These are phyloP conservation scores for Didymella pinodella DNA, from an alignment of 2,329 filamentous ascomycete species.

Conservation along the genomic window DNA sequence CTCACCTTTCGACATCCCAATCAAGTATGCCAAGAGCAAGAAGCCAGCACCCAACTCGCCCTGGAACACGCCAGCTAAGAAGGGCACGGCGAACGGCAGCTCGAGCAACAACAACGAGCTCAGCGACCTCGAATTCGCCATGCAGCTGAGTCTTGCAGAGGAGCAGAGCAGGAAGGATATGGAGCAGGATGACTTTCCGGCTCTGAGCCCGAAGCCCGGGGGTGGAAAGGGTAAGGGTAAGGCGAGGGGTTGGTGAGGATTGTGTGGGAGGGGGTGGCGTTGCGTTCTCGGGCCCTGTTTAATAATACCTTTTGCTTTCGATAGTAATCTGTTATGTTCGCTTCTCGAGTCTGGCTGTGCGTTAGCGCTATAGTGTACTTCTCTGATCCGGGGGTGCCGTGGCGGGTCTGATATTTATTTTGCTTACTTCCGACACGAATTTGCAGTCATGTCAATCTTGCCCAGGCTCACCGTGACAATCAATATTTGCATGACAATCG, in stretches of 20 bases:
- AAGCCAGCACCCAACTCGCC: constrained; percentile 34
- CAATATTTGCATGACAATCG: too few relatives aligned
- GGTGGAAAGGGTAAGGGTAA: constrained; percentile 43
- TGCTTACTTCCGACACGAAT: too few relatives aligned
- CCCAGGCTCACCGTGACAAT: too few relatives aligned
- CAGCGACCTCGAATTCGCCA: constrained; percentile 67
- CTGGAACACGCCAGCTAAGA: constrained; percentile 38
- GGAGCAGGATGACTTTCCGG: constrained; percentile 41
- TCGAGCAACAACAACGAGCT: constrained; percentile 55
- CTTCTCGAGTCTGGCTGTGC: neutral
- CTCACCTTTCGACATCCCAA: constrained; percentile 54
- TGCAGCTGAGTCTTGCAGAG: constrained; percentile 69
- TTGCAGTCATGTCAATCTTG: too few relatives aligned
- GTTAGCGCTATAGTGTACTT: too few relatives aligned
- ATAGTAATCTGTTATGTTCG: neutral
- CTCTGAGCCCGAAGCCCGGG: constrained; percentile 32
- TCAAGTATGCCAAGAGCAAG: constrained; percentile 54
- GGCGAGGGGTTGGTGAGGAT: constrained; percentile 29
- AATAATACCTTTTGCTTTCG: constrained; percentile 6
- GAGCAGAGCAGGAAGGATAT: constrained; percentile 58
- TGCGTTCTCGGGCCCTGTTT: neutral
- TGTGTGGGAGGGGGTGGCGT: too few relatives aligned
- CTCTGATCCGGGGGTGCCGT: too few relatives aligned
- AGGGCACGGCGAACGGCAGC: constrained; percentile 42
- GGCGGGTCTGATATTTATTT: too few relatives aligned